Percentiles rank a stretch among this genome's conserved stretches.
Conservation (phyloP, 2,329 filamentous ascomycete species). For the Aspergillus novoparasiticus region DNA sequence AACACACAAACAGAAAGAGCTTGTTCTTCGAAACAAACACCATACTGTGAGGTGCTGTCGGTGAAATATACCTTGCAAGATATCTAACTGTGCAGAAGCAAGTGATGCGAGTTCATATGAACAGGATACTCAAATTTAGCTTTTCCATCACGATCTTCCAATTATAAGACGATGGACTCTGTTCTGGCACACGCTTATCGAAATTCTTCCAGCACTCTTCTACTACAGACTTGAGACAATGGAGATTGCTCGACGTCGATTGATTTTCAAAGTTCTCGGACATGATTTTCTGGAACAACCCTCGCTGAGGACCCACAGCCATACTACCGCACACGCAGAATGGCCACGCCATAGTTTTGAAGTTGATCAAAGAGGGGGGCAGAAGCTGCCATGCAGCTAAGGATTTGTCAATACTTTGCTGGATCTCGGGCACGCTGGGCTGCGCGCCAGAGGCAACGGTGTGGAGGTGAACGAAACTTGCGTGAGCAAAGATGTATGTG, state of each 20-base stretch:
- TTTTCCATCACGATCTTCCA: not conserved
- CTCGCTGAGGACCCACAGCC: not conserved
- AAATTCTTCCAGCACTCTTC: not conserved
- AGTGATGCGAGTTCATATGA: not conserved
- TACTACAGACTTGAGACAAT: not conserved
- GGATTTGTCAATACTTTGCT: not conserved
- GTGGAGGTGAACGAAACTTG: not conserved
- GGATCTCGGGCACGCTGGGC: not conserved
- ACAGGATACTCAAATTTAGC: not conserved
- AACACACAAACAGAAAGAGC: no score
- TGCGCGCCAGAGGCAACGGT: not conserved
- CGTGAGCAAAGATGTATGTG: not conserved
- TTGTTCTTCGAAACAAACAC: no score
- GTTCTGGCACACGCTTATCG: not conserved
- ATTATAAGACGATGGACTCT: not conserved
- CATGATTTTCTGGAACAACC: not conserved
- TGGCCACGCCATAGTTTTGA: not conserved
- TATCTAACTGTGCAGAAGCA: no score
- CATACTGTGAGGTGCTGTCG: no score
- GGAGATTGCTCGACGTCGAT: not conserved
- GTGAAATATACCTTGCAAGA: no score
- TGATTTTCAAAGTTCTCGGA: not conserved
- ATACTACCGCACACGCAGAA: not conserved
- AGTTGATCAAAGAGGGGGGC: not conserved
- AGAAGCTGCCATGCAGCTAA: not conserved